These are phyloP conservation scores for Tylopilus sp. DNA, from an alignment of 768 basidiomycete species.

Conservation along the genomic window DNA sequence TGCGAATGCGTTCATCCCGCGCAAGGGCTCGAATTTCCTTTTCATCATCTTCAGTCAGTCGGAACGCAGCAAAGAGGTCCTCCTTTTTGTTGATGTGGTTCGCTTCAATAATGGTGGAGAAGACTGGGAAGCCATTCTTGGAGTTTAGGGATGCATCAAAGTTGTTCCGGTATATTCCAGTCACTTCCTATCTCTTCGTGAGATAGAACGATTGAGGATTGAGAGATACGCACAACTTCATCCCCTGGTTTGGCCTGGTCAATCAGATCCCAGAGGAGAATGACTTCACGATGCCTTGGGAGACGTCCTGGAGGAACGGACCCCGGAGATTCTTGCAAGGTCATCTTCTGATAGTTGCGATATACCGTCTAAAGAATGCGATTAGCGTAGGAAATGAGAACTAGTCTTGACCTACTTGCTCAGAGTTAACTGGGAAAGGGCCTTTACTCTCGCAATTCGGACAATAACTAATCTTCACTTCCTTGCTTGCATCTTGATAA, in stretches of 20 bases:
- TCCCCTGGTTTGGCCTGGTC: constrained; percentile 98
- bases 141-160: constrained; percentile 97
- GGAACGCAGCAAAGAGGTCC: constrained; percentile 97
- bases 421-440: constrained; percentile 94
- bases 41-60: constrained; percentile 96
- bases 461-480: constrained; percentile 93
- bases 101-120: constrained; percentile 96
- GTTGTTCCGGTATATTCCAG: constrained; percentile 97
- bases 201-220: constrained; percentile 1
- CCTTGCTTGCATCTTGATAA: constrained; percentile 94
- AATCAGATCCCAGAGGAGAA: constrained; percentile 96
- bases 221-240: constrained; percentile 70
- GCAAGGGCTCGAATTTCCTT: constrained; percentile 84
- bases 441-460: constrained; percentile 93
- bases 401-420: constrained; percentile 60
- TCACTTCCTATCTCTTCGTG: constrained; percentile 70
- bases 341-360: constrained; percentile 99
- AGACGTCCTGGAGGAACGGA: constrained; percentile 97
- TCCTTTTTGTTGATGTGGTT: constrained; percentile 99
- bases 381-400: neutral
- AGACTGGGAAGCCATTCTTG: constrained; percentile 99
- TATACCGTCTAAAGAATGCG: constrained; percentile 77
- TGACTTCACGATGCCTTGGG: constrained; percentile 94
- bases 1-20: constrained; percentile 90
- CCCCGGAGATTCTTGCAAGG: constrained; percentile 95